Base-by-base conservation (phyloP, 179 eudicot species). In the Actinidia polygama region DNA sequence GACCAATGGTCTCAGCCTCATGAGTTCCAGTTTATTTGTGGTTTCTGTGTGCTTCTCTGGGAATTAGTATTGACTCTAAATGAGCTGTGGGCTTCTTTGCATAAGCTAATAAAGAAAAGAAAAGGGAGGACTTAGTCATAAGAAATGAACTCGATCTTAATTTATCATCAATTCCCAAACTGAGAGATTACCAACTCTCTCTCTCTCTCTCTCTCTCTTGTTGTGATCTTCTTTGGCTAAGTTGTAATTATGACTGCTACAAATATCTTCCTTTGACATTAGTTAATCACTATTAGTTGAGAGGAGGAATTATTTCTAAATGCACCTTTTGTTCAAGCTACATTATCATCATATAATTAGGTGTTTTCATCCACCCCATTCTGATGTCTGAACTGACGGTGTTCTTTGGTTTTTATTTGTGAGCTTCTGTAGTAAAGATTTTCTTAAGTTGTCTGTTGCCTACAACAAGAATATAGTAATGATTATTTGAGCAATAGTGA, bases 31-130 rank as follows among this genome's bases (percentile, higher is more conserved):
- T 46, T 53, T 71, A 19, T 18, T 71, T 16, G 23, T 46, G 54
- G 75, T 70, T 54, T 6, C 14, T 19, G 23, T 71, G 24, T 44
- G 40, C n/a, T 71, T 19, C 24, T n/a, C 26, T 19, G 8, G 54
- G 75, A 71, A 71, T 46, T 16, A 5, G 26, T 71, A 40, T 46
- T 71, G 50, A 19, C 47, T 71, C 75, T n/a, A 12, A 6, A 18
- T 46, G 21, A n/a, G 24, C 11, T 71, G 24, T 46, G 7, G 75
- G 19, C 23, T 8, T 71, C 44, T 71, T 36, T 30, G 72, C 72
- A 67, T 14, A 40, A 67, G 72, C 72, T 68, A 68, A 68, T 46
- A 68, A 68, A 68, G 73, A 68, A 68, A 40, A 64, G 10, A 69
- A 26, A 46, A 46, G 15, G 26, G 75, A 47, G 46, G 75, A 71